These are phyloP conservation scores for Phyllosticta citribraziliensis DNA, from an alignment of 2,329 filamentous ascomycete species.

Conservation along the genomic window DNA sequence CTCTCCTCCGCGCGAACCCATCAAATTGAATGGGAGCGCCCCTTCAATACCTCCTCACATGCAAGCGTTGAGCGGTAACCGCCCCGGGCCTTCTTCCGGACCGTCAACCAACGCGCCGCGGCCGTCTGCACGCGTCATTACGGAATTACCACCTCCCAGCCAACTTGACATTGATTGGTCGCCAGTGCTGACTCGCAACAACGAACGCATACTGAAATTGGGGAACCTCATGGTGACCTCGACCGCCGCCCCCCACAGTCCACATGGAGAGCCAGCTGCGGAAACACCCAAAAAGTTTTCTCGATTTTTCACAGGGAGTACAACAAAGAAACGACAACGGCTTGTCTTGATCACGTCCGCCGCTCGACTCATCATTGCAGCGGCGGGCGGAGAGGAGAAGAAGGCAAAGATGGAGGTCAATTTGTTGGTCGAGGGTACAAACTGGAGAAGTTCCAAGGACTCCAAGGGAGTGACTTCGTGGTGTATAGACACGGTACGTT, in stretches of 20 bases:
- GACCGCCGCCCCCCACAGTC: slow-evolving; percentile 64
- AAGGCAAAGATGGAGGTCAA: slow-evolving; percentile 87
- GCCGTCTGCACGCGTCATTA: slow-evolving; percentile 62
- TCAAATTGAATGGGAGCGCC: slow-evolving; percentile 34
- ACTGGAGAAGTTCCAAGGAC: slow-evolving; percentile 72
- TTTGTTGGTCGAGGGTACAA: slow-evolving; percentile 63
- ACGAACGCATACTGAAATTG: slow-evolving; percentile 89
- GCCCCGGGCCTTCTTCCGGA: slow-evolving; percentile 20
- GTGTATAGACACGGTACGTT: slow-evolving; percentile 85
- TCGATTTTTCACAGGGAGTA: slow-evolving; percentile 84
- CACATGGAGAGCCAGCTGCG: slow-evolving; percentile 44
- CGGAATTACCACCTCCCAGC: slow-evolving; percentile 89
- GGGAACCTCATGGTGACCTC: slow-evolving; percentile 83
- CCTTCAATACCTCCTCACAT: slow-evolving; percentile 11
- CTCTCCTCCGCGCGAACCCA: slow-evolving; percentile 62
- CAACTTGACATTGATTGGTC: slow-evolving; percentile 99
- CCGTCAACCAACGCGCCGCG: slow-evolving; percentile 37
- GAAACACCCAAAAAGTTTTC: slow-evolving; percentile 76
- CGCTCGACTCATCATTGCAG: slow-evolving; percentile 79
- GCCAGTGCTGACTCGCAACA: slow-evolving; percentile 78
- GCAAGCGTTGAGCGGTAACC: slow-evolving; percentile 15
- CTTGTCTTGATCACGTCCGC: slow-evolving; percentile 92
- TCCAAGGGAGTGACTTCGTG: slow-evolving; percentile 80
- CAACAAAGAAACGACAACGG: slow-evolving; percentile 84
- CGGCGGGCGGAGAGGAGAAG: slow-evolving; percentile 90